Conservation (phyloP, 352 stramenopile species). For the Globisporangium rhizosaccharum region DNA sequence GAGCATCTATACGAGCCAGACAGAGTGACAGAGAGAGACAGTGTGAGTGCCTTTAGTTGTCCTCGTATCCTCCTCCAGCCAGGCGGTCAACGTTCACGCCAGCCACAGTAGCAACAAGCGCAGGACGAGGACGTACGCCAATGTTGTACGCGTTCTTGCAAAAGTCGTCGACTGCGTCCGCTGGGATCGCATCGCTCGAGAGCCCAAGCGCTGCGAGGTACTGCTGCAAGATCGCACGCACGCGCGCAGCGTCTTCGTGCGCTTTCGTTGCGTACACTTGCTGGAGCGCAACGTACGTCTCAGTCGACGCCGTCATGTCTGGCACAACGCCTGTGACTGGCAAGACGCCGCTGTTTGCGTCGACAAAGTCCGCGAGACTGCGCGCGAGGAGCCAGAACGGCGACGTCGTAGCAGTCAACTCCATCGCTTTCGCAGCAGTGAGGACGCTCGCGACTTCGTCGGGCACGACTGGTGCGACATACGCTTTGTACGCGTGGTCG, state of each 20-base stretch:
- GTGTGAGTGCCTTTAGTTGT: background rate
- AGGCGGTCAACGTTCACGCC: no score
- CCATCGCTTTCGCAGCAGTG: constrained; percentile 23
- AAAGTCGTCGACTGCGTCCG: constrained; percentile 83
- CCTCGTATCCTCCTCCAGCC: no score
- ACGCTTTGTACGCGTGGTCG: constrained; percentile 91
- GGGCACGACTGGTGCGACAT: constrained; percentile 72
- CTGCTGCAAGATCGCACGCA: constrained; percentile 30
- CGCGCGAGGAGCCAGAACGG: constrained; percentile 83
- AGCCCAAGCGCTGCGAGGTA: constrained; percentile 26
- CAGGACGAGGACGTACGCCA: constrained; percentile 46
- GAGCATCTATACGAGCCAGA: constrained; percentile 34
- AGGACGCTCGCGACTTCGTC: constrained; percentile 76
- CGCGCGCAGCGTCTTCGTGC: constrained; percentile 49
- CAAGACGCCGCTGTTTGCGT: constrained; percentile 49
- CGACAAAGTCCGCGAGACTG: constrained; percentile 75
- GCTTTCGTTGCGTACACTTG: constrained; percentile 91
- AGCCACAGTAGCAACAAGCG: no score
- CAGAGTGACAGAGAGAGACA: background rate
- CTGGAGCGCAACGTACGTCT: constrained; percentile 93
- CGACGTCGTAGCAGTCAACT: constrained; percentile 32
- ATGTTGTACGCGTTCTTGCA: constrained; percentile 93
- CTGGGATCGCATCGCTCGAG: constrained; percentile 24
- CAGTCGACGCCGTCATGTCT: constrained; percentile 96
- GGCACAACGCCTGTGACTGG: constrained; percentile 92